Conservation (phyloP, 176 grass and related monocot species). For the Urochloa ruziziensis region DNA sequence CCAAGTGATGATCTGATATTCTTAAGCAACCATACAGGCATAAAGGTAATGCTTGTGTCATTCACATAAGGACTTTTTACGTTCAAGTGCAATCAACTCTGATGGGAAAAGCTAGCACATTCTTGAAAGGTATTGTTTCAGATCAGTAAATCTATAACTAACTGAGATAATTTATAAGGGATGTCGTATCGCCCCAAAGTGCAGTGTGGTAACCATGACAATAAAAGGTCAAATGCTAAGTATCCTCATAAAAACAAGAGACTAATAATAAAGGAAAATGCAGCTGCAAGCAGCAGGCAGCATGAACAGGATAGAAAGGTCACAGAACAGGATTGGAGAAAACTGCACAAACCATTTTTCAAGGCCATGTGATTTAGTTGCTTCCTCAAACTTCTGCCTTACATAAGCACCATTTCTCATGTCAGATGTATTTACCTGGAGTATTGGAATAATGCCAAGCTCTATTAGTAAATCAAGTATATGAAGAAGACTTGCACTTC, state of each 20-base stretch:
- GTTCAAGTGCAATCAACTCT: not conserved
- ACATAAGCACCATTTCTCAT: slow-evolving; percentile 86
- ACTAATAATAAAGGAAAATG: not conserved
- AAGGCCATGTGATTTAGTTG: slow-evolving; percentile 82
- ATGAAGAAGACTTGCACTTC: not conserved
- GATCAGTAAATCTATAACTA: not conserved
- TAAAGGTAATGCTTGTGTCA: too few species aligned
- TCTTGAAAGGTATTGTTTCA: too few species aligned
- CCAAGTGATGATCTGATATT: too few species aligned
- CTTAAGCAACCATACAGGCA: too few species aligned
- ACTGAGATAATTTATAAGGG: not conserved
- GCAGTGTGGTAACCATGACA: not conserved
- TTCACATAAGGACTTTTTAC: too few species aligned
- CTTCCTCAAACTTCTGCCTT: slow-evolving; percentile 81
- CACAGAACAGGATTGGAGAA: not conserved
- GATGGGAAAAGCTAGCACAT: not conserved
- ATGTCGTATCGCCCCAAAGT: not conserved
- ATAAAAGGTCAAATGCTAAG: not conserved
- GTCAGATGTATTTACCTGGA: slow-evolving; percentile 92
- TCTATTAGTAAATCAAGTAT: slow-evolving; percentile 7
- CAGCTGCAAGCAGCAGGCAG: slow-evolving; percentile 22
- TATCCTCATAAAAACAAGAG: not conserved
- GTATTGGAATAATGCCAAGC: slow-evolving; percentile 18
- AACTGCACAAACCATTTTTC: slow-evolving; percentile 70
- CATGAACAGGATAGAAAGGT: slow-evolving; percentile 9